Evolutionary conservation across 2,329 filamentous ascomycete species (phyloP).

Genomic region (Fusarium scirpi): DNA sequence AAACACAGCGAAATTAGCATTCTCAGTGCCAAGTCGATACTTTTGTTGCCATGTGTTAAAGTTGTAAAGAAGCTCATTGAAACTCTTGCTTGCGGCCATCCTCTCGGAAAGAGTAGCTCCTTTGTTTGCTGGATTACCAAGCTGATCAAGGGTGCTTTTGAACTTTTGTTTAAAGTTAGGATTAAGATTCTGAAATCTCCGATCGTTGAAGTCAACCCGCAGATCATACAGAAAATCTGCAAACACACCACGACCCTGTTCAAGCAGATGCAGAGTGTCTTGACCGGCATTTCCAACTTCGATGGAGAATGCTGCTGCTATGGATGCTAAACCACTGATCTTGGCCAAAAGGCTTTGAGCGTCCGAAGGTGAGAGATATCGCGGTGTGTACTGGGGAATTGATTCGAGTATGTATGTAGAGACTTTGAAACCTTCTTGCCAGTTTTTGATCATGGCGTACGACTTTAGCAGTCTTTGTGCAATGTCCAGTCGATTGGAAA

Average conservation of each 20-base stretch:
- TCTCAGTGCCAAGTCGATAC: rapidly evolving
- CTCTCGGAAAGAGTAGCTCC: background rate
- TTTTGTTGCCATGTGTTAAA: background rate
- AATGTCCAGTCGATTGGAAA: background rate
- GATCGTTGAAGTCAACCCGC: background rate
- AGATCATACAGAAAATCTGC: background rate
- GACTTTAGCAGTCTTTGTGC: background rate
- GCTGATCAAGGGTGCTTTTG: background rate
- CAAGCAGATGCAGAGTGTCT: background rate
- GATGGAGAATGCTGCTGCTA: background rate
- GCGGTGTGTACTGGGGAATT: background rate
- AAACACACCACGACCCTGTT: background rate
- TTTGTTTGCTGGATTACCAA: background rate
- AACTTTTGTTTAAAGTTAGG: background rate
- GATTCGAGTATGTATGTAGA: background rate
- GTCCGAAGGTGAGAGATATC: background rate
- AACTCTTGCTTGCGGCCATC: background rate
- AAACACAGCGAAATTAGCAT: background rate
- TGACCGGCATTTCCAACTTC: rapidly evolving
- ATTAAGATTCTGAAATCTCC: background rate
- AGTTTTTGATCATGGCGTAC: rapidly evolving
- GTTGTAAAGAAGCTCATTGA: background rate
- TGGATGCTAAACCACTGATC: background rate
- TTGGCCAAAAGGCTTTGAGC: background rate
- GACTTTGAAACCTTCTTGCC: background rate